phyloP scores from a whole-genome alignment of 805 yeast genomes.

The Metschnikowia reukaufii region DNA sequence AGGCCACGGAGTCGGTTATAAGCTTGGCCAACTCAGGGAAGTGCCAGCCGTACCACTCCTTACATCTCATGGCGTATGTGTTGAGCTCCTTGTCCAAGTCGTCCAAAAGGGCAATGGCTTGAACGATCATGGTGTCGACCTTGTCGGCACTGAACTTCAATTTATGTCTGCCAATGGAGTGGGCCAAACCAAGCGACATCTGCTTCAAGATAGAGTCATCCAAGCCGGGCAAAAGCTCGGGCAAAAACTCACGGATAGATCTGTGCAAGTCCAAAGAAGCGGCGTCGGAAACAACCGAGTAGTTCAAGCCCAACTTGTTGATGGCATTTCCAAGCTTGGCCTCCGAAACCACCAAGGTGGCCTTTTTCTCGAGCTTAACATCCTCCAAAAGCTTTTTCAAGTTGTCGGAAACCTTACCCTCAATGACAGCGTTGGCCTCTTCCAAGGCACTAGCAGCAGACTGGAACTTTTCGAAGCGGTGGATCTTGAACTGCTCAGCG shows the following conservation, averaged over 20 bases:
- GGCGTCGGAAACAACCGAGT: slow-evolving; percentile 89
- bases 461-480: slow-evolving; percentile 91
- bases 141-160: slow-evolving; percentile 96
- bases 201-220: slow-evolving; percentile 80
- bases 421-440: slow-evolving; percentile 89
- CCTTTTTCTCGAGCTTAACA: slow-evolving; percentile 75
- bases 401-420: slow-evolving; percentile 89
- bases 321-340: slow-evolving; percentile 95
- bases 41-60: slow-evolving; percentile 99
- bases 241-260: slow-evolving; percentile 91
- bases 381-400: slow-evolving; percentile 75
- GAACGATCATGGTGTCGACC: slow-evolving; percentile 98
- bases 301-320: slow-evolving; percentile 87
- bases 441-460: slow-evolving; percentile 96
- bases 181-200: slow-evolving; percentile 98
- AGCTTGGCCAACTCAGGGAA: slow-evolving; percentile 99
- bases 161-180: slow-evolving; percentile 97
- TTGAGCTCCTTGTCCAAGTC: slow-evolving; percentile 97
- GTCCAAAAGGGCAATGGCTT: slow-evolving; percentile 95
- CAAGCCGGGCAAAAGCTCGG: slow-evolving; percentile 92
- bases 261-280: slow-evolving; percentile 93
- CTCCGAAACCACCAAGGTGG: slow-evolving; percentile 88
- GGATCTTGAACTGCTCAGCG: slow-evolving; percentile 85
- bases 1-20: slow-evolving; percentile 92
- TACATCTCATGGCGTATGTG: slow-evolving; percentile 98